These are phyloP conservation scores for Mycena indigotica DNA, from an alignment of 768 basidiomycete genomes.

Conservation along the genomic window DNA sequence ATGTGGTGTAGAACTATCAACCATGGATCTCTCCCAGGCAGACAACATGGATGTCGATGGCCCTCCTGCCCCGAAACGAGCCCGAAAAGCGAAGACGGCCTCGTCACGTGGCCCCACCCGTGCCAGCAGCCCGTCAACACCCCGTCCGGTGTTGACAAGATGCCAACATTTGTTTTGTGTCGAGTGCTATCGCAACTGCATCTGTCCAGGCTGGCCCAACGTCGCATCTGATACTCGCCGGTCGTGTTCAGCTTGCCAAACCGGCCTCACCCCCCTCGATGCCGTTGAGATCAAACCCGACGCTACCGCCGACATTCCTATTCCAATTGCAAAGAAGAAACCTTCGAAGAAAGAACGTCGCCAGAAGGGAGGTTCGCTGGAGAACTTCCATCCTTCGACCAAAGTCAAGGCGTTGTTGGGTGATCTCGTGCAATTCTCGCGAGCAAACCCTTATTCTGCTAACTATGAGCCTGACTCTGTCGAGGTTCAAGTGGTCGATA, in stretches of 20 bases:
- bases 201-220: conserved; percentile 82
- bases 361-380: conserved; percentile 51
- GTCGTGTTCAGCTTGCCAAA: conserved; percentile 79
- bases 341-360: conserved; percentile 66
- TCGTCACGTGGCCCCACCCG: conserved; percentile 73
- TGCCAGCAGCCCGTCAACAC: conserved; percentile 66
- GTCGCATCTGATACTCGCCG: conserved; percentile 56
- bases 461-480: conserved; percentile 81
- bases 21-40: conserved; percentile 48
- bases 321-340: conserved; percentile 58
- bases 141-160: conserved; percentile 77
- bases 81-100: conserved; percentile 50
- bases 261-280: conserved; percentile 65
- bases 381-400: conserved; percentile 76
- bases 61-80: conserved; percentile 47
- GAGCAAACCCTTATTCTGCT: conserved; percentile 78
- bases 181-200: conserved; percentile 78
- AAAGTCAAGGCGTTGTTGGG: conserved; percentile 83
- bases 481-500: conserved; percentile 79
- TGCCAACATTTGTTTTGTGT: conserved; percentile 95
- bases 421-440: conserved; percentile 82
- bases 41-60: conserved; percentile 54
- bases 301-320: conserved; percentile 39
- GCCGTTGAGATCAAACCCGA: conserved; percentile 82
- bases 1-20: conserved; percentile 74